Evolutionary conservation across 1,284 basidiomycete genomes (phyloP), one percentile per base, ranked within the genome.

Genomic region (Anthracocystis setariae): DNA sequence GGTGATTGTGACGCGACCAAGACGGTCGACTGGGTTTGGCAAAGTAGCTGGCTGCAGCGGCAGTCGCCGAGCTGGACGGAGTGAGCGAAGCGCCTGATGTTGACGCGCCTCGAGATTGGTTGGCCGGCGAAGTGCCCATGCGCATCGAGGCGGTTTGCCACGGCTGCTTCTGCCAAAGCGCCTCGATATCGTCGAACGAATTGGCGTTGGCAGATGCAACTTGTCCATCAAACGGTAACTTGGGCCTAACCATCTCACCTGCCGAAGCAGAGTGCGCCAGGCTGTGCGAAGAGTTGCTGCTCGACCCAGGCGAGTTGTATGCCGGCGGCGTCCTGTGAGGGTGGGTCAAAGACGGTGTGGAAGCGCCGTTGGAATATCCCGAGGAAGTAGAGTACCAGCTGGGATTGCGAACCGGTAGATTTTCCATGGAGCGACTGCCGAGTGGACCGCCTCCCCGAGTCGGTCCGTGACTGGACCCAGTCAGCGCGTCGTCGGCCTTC

Each of bases 121-220:
- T 59, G 50, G 42, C 56, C 18, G 60, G 53, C 18, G 57, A 60
- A 8, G 68, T 71, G 3, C 68, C 68, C 68, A 66, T 71, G 27
- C 68, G 57, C 5, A 71, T 33, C 49, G 58, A 63, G 1, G 69
- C 63, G 4, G 70, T 67, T 53, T 68, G 60, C 70, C 70, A 73
- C 20, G 70, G 70, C 21, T 73, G 70, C 46, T 73, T 73, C 21
- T 60, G 53, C 70, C 70, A 73, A 12, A 73, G 35, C 29, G 70
- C 70, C 40, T 73, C 70, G 8, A 73, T 68, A 33, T 73, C 70
- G 25, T 73, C 70, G 13, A 73, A 73, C 25, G 63, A 67, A 33
- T 71, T 71, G 47, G 68, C 68, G 20, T 44, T 65, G 1, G 45
- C 44, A 9, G 62, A 62, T 13, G 61, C 54, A 8, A 66, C 46